Conservation (phyloP, 805 yeast genomes). For the Wickerhamomyces sydowiorum region DNA sequence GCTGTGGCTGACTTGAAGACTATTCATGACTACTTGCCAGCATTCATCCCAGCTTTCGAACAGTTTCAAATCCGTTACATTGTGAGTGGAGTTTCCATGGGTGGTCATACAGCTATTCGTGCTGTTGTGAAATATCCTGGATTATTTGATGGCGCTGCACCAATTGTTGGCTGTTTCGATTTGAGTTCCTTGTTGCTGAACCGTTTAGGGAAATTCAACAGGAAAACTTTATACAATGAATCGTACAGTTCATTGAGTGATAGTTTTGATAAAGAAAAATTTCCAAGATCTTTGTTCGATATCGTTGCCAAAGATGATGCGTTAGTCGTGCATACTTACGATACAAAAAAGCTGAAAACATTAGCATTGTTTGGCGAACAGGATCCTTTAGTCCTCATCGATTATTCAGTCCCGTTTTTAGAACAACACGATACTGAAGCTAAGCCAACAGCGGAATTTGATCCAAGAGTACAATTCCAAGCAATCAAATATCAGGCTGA, state of each 20-base stretch:
- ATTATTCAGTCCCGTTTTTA: conserved; percentile 11
- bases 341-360: conserved; percentile 5
- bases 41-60: conserved; percentile 5
- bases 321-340: conserved; percentile 7
- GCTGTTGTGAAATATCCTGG: conserved; percentile 8
- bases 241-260: not conserved
- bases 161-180: conserved; percentile 19
- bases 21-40: conserved; percentile 13
- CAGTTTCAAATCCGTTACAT: conserved; percentile 2
- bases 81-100: conserved; percentile 20
- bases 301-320: conserved; percentile 11
- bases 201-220: conserved; percentile 6
- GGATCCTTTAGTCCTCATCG: conserved; percentile 10
- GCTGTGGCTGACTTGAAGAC: conserved; percentile 12
- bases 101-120: conserved; percentile 18
- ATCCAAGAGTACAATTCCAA: conserved; percentile 4
- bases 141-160: conserved; percentile 12
- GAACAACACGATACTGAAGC: not conserved
- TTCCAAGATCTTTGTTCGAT: conserved; percentile 8
- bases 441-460: conserved; percentile 1
- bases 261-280: not conserved
- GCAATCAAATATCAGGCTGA: conserved; percentile 11
- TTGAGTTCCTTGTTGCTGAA: conserved; percentile 12
- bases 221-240: not conserved
- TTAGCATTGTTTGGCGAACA: conserved; percentile 16